Conservation (phyloP, 495 filamentous ascomycete genomes). For the Daldinia bambusicola region DNA sequence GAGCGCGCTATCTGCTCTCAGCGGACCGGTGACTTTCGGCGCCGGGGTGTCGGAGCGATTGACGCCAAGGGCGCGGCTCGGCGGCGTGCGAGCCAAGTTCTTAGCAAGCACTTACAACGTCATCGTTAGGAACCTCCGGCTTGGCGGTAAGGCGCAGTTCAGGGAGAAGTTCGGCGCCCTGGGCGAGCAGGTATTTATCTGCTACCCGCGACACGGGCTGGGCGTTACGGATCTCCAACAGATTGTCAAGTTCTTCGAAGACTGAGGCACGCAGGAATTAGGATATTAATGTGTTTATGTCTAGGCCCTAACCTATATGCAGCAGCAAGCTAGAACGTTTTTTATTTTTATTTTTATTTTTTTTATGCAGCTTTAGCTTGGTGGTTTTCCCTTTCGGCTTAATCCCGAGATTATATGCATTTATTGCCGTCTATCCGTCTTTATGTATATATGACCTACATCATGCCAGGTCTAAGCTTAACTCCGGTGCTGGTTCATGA, state of each 20-base stretch:
- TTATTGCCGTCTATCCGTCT: background rate
- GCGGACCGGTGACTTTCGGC: constrained; percentile 71
- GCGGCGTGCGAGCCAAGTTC: constrained; percentile 69
- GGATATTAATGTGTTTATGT: no score
- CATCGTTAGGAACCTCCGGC: constrained; percentile 70
- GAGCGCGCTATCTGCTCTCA: constrained; percentile 68
- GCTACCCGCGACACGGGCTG: constrained; percentile 59
- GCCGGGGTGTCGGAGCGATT: constrained; percentile 68
- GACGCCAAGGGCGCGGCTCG: constrained; percentile 70
- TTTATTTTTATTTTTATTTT: no score
- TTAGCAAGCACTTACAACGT: constrained; percentile 72
- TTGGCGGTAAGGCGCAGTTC: constrained; percentile 76
- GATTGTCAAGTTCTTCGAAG: constrained; percentile 25
- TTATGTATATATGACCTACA: no score
- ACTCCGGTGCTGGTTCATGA: no score
- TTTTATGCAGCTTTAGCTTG: no score
- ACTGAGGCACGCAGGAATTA: background rate
- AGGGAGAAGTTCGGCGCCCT: constrained; percentile 73
- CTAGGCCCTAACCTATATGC: no score
- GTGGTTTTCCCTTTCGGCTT: background rate
- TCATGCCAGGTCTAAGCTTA: no score
- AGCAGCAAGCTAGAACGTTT: no score
- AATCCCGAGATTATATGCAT: background rate
- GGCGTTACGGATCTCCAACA: constrained; percentile 13
- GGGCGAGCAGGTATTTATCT: constrained; percentile 73